A percentile compares a stretch with the other conserved stretches of the same genome.
Conservation (phyloP, 2,329 filamentous ascomycete genomes). For the Annulohypoxylon truncatum region DNA sequence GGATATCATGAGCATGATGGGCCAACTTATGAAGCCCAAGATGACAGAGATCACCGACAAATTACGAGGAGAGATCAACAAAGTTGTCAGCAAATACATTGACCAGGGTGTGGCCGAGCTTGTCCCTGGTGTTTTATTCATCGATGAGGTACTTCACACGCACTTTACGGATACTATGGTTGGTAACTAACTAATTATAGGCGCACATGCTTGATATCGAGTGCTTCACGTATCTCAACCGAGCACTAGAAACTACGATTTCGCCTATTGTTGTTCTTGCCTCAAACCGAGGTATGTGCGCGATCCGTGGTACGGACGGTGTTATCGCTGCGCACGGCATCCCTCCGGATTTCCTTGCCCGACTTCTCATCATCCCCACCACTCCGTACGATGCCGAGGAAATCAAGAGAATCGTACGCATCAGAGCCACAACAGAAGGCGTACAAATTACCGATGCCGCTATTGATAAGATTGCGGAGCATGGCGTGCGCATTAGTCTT, state of each 20-base stretch:
- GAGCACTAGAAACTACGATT: slow-evolving; percentile 93
- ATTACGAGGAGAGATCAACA: slow-evolving; percentile 95
- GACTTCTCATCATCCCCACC: slow-evolving; percentile 95
- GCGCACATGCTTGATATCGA: slow-evolving; percentile 99
- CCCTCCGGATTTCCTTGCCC: slow-evolving; percentile 90
- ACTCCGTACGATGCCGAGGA: slow-evolving; percentile 88
- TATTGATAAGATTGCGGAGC: slow-evolving; percentile 85
- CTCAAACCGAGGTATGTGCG: slow-evolving; percentile 94
- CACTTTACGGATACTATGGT: neutral
- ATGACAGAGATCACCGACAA: slow-evolving; percentile 99
- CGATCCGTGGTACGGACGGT: slow-evolving; percentile 87
- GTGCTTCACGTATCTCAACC: slow-evolving; percentile 98
- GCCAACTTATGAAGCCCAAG: slow-evolving; percentile 98
- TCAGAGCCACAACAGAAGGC: slow-evolving; percentile 84
- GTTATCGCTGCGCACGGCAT: slow-evolving; percentile 91
- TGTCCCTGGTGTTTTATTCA: slow-evolving; percentile 97
- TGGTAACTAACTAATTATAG: slow-evolving; percentile 58
- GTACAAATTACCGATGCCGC: slow-evolving; percentile 84
- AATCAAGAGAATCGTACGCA: slow-evolving; percentile 90
- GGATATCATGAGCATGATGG: slow-evolving; percentile 99
- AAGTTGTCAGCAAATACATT: slow-evolving; percentile 98
- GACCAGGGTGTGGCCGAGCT: slow-evolving; percentile 98
- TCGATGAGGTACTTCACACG: slow-evolving; percentile 81
- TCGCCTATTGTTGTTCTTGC: slow-evolving; percentile 97
- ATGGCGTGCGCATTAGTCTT: slow-evolving; percentile 89